These are phyloP conservation scores for Citrus mangshanensis DNA, from an alignment of 345 rosid genomes.

Conservation along the genomic window DNA sequence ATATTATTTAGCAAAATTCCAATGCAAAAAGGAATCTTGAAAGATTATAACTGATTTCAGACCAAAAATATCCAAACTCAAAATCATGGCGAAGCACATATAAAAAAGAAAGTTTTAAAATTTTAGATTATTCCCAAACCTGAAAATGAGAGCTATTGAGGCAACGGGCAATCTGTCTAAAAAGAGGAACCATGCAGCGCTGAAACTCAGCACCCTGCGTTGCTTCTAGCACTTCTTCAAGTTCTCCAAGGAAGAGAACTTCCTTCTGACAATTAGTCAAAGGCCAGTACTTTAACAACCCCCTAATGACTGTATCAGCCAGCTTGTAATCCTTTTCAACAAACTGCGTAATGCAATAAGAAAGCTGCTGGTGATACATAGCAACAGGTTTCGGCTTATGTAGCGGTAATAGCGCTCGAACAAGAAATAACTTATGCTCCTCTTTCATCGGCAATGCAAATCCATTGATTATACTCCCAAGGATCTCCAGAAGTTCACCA, in stretches of 20 bases:
- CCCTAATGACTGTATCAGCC: constrained; percentile 76
- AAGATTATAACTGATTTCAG: background rate
- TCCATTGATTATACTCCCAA: constrained; percentile 89
- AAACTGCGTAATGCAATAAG: constrained; percentile 80
- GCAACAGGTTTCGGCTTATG: constrained; percentile 76
- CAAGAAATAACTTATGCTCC: constrained; percentile 86
- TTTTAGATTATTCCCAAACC: constrained; percentile 35
- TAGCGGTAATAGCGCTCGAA: constrained; percentile 81
- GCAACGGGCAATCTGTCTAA: constrained; percentile 77
- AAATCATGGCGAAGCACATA: background rate
- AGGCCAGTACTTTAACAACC: constrained; percentile 90
- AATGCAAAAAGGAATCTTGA: background rate
- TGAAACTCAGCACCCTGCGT: constrained; percentile 85
- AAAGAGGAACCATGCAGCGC: constrained; percentile 80
- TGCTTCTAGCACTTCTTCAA: constrained; percentile 90
- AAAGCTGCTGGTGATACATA: constrained; percentile 76
- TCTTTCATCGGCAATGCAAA: constrained; percentile 95
- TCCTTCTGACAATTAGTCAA: constrained; percentile 82
- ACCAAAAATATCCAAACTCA: background rate
- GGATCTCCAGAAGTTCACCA: constrained; percentile 80
- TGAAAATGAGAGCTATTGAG: constrained; percentile 89
- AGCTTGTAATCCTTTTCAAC: constrained; percentile 94
- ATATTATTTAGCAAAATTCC: background rate
- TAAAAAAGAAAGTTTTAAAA: constrained; percentile 6
- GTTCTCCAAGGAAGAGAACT: constrained; percentile 87